Base-by-base conservation (phyloP, 2,329 filamentous ascomycete genomes). In the Alternaria tenuissima region DNA sequence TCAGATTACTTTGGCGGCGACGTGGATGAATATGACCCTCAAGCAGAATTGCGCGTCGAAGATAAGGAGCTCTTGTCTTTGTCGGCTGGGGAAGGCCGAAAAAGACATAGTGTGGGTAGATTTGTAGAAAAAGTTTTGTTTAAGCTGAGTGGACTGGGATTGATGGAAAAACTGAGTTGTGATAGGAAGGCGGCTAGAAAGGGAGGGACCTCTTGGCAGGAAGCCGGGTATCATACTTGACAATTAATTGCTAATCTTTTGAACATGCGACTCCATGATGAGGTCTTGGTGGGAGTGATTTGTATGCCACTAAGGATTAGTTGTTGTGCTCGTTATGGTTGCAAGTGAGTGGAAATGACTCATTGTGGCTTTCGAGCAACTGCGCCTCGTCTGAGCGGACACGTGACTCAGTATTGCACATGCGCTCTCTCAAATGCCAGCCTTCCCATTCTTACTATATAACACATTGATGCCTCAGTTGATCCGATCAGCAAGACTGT, bases 41-140 rank as follows among this genome's bases (percentile, higher is more conserved):
- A 34, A 16, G 26, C 16, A 38, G 39, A 30, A 32, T 9, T 46
- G 14, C 28, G 28, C 22, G 18, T 54, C 11, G 34, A 26, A 30
- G 36, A 42, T 9, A 12, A 24, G 24, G 44, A 41, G 1, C 39
- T 24, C 7, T 8, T 16, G 5, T 41, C 24, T 24, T 8, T 54
- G 28, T n/a, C 14, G 18, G 39, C n/a, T 46, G 38, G 28, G 20
- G 7, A 22, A 41, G 46, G 28, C 36, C 16, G 14, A 60, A 57
- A 57, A 46, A 41, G 55, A 18, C 7, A 51, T 3, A 58, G 47
- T 38, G 44, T 64, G 5, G 39, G 47, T 5, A 24, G 4, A 22
- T 66, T 69, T 43, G 58, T 68, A 30, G 22, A 52, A n/a, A 60
- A 44, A 48, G 22, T 69, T 20, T 24, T 70, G 52, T 14, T 28